Percentiles rank a stretch among this genome's conserved stretches.
Conservation (phyloP, 495 filamentous ascomycete genomes). For the Penicillium pulvis region DNA sequence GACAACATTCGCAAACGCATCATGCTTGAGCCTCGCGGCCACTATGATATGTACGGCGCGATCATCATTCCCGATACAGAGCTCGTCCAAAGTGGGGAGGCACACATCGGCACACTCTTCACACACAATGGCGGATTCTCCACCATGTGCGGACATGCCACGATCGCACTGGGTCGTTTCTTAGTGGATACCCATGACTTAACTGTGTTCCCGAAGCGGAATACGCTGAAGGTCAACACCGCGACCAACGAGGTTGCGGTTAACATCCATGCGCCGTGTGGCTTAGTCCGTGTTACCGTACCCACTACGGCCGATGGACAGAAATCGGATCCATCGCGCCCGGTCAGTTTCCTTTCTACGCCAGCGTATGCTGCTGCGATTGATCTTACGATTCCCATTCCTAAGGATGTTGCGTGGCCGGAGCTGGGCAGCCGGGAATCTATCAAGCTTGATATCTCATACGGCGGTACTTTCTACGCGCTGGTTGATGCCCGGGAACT, state of each 20-base stretch:
- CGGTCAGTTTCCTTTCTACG: slow-evolving; percentile 28
- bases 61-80: slow-evolving; percentile 33
- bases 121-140: slow-evolving; percentile 73
- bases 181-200: slow-evolving; percentile 24
- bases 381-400: slow-evolving; percentile 19
- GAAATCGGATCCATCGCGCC: slow-evolving; percentile 20
- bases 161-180: slow-evolving; percentile 35
- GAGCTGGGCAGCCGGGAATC: slow-evolving; percentile 15
- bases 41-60: slow-evolving; percentile 39
- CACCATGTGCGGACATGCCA: slow-evolving; percentile 64
- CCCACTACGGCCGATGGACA: slow-evolving; percentile 15
- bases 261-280: slow-evolving; percentile 27
- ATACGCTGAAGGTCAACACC: slow-evolving; percentile 13
- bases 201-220: slow-evolving; percentile 26
- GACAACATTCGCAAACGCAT: slow-evolving; percentile 32
- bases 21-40: slow-evolving; percentile 39
- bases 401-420: slow-evolving; percentile 23
- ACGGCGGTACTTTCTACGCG: slow-evolving; percentile 32
- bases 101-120: slow-evolving; percentile 33
- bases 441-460: slow-evolving; percentile 14
- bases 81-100: slow-evolving; percentile 40
- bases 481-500: slow-evolving; percentile 22
- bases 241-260: slow-evolving; percentile 9
- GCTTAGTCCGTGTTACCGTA: slow-evolving; percentile 21
- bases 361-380: slow-evolving; percentile 27